phyloP scores from a whole-genome alignment of 176 grass and related monocot species.

The Zoysia japonica region DNA sequence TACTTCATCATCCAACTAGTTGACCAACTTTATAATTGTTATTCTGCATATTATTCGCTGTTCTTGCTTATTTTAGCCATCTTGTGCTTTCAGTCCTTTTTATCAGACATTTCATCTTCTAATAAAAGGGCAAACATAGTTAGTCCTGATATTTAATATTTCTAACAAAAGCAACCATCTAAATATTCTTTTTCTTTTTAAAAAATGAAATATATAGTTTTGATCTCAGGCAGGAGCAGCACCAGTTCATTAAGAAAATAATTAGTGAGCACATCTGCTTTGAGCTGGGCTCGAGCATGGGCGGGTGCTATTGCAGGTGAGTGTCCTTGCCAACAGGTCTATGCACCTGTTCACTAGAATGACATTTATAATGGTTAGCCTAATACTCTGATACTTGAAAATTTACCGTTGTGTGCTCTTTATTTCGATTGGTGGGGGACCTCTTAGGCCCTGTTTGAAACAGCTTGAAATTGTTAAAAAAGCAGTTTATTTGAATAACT shows the following conservation, averaged over 20 bases:
- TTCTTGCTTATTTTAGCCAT: not conserved
- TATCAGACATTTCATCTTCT: not conserved
- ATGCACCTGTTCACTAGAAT: no score
- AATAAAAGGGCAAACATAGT: no score
- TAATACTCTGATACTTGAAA: not conserved
- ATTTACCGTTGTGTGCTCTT: not conserved
- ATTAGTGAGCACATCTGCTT: no score
- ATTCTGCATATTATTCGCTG: not conserved
- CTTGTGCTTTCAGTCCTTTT: not conserved
- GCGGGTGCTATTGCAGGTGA: no score
- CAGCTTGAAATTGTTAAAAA: no score
- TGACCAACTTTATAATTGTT: constrained; percentile 11
- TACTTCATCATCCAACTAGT: constrained; percentile 11
- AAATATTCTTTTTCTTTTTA: not conserved
- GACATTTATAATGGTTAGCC: not conserved
- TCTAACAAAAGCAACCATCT: not conserved
- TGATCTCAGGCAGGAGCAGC: not conserved
- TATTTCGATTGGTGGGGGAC: no score
- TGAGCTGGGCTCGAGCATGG: no score
- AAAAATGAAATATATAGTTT: no score
- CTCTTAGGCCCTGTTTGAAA: no score
- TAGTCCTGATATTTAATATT: not conserved
- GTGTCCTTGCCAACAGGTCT: no score
- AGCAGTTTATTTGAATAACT: no score
- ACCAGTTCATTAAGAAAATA: not conserved